These are phyloP conservation scores for Trametes versicolor DNA, from an alignment of 1,284 basidiomycete genomes.

Conservation along the genomic window DNA sequence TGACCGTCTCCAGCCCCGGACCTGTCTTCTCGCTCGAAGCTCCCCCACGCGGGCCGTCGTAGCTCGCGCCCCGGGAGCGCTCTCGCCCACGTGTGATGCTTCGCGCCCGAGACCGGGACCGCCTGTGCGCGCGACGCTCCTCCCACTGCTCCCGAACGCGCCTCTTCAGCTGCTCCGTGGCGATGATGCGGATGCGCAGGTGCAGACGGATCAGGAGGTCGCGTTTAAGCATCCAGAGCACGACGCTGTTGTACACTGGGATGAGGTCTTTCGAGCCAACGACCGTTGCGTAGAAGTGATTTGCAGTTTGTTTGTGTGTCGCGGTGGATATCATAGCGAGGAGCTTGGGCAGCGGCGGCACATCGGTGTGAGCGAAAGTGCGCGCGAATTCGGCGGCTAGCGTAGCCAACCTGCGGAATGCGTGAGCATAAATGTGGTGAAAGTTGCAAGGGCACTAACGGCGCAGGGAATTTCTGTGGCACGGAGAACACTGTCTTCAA, in stretches of 20 bases:
- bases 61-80: slow-evolving; percentile 1
- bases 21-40: slow-evolving; percentile 41
- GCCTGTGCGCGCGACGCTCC: slow-evolving; percentile 46
- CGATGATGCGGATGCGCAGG: slow-evolving; percentile 86
- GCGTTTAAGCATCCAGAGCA: slow-evolving; percentile 93
- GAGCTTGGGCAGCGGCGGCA: slow-evolving; percentile 80
- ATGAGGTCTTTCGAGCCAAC: slow-evolving; percentile 75
- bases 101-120: slow-evolving; percentile 38
- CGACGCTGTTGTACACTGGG: slow-evolving; percentile 80
- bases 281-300: slow-evolving; percentile 82
- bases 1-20: slow-evolving; percentile 27
- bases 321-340: slow-evolving; percentile 78
- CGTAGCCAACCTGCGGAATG: slow-evolving; percentile 58
- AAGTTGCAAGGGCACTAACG: slow-evolving; percentile 58
- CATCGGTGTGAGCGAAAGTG: slow-evolving; percentile 68
- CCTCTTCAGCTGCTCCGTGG: slow-evolving; percentile 80
- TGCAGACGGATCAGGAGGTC: slow-evolving; percentile 90
- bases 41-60: slow-evolving; percentile 26
- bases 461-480: slow-evolving; percentile 70
- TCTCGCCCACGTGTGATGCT: slow-evolving; percentile 23
- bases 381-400: slow-evolving; percentile 73
- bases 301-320: slow-evolving; percentile 66
- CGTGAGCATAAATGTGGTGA: not conserved
- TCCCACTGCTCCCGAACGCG: slow-evolving; percentile 61
- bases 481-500: slow-evolving; percentile 87